Percentiles rank a stretch among this genome's conserved stretches.
phyloP scores from a whole-genome alignment of 1,284 basidiomycete genomes.

The Peniophora sp. region DNA sequence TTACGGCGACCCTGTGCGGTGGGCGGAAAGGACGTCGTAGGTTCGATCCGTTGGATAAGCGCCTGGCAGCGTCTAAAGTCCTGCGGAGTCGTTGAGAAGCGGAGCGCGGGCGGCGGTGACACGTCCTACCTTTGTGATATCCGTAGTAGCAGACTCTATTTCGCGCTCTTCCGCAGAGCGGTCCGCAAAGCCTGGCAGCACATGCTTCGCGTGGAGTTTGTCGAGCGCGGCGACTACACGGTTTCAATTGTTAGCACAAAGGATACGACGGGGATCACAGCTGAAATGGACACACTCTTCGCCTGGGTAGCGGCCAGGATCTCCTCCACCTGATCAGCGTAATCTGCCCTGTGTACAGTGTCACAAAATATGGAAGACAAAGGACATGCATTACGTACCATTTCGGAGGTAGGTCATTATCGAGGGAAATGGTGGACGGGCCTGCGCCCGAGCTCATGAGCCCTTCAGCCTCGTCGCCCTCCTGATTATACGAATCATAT shows the following conservation, averaged over 20 bases:
- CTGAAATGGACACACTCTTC: slow-evolving; percentile 61
- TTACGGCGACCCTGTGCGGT: slow-evolving; percentile 43
- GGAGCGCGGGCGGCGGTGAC: slow-evolving; percentile 4
- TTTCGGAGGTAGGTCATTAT: slow-evolving; percentile 38
- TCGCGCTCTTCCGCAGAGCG: slow-evolving; percentile 89
- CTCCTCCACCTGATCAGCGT: slow-evolving; percentile 82
- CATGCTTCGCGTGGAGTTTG: slow-evolving; percentile 92
- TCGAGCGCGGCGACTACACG: slow-evolving; percentile 71
- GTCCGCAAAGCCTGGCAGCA: slow-evolving; percentile 94
- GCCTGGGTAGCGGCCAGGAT: slow-evolving; percentile 60
- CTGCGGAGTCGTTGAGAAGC: slow-evolving; percentile 29
- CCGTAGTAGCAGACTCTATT: slow-evolving; percentile 81
- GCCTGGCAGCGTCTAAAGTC: slow-evolving; percentile 81
- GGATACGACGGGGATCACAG: slow-evolving; percentile 9
- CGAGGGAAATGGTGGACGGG: slow-evolving; percentile 31
- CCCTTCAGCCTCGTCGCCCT: slow-evolving; percentile 60
- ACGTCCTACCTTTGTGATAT: slow-evolving; percentile 74
- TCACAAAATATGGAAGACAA: slow-evolving; percentile 5
- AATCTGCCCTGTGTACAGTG: slow-evolving; percentile 67
- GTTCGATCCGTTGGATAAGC: slow-evolving; percentile 69
- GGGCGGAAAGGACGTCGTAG: slow-evolving; percentile 34
- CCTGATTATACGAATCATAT: slow-evolving; percentile 28
- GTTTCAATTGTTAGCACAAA: slow-evolving; percentile 10
- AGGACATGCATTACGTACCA: slow-evolving; percentile 18
- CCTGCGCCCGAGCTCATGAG: slow-evolving; percentile 43